Conservation (phyloP, 2,329 filamentous ascomycete genomes). For the Arachnopeziza araneosa region DNA sequence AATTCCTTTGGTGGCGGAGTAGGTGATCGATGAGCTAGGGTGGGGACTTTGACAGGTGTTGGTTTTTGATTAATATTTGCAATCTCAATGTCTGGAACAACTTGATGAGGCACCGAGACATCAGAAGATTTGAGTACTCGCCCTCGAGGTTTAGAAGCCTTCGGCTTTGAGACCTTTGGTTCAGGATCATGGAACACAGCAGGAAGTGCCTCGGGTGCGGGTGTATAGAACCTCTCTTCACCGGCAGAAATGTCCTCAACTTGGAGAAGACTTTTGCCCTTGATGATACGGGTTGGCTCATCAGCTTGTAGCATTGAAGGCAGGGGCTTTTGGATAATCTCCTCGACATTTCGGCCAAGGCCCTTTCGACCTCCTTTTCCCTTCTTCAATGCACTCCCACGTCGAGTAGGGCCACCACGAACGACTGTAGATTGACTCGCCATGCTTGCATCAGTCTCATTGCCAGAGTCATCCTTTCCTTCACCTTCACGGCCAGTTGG, state of each 20-base stretch:
- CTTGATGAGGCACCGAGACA: background rate
- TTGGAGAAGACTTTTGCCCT: slow-evolving; percentile 9
- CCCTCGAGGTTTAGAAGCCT: slow-evolving; percentile 15
- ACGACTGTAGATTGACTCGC: slow-evolving; percentile 26
- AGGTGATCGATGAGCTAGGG: slow-evolving; percentile 32
- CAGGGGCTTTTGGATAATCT: slow-evolving; percentile 17
- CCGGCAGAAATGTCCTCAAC: slow-evolving; percentile 12
- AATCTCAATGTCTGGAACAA: background rate
- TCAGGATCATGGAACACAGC: background rate
- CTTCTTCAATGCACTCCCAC: slow-evolving; percentile 13
- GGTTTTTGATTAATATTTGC: slow-evolving; percentile 1
- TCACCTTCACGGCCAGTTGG: slow-evolving; percentile 21
- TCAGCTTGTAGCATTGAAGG: slow-evolving; percentile 1
- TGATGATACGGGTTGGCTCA: slow-evolving; percentile 1
- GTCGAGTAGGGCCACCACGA: slow-evolving; percentile 18
- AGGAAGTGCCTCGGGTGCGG: slow-evolving; percentile 2
- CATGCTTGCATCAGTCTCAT: slow-evolving; percentile 31
- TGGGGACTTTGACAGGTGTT: slow-evolving; percentile 3
- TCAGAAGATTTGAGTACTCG: slow-evolving; percentile 11
- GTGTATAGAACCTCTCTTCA: slow-evolving; percentile 17
- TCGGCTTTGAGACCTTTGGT: background rate
- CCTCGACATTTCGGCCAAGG: slow-evolving; percentile 20
- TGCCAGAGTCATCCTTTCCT: slow-evolving; percentile 26
- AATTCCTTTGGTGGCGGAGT: slow-evolving; percentile 47
- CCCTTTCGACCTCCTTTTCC: slow-evolving; percentile 24